Conservation (phyloP, 2,329 filamentous ascomycete species). For the Chaetomium strumarium region DNA sequence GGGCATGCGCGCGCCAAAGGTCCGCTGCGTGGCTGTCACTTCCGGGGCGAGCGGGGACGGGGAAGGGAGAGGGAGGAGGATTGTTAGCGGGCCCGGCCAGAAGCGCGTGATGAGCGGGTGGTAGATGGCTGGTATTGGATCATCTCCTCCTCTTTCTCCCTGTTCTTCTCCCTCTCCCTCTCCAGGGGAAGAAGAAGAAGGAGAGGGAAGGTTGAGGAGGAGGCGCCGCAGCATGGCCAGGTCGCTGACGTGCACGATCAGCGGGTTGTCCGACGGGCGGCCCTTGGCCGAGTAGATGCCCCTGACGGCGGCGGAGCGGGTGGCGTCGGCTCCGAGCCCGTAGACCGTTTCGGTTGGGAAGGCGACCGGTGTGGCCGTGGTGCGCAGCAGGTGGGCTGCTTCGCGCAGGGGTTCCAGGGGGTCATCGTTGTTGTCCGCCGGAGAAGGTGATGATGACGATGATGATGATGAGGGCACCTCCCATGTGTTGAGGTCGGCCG, state of each 20-base stretch:
- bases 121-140: conserved; percentile 67
- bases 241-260: conserved; percentile 88
- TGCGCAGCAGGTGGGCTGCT: conserved; percentile 61
- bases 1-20: conserved; percentile 89
- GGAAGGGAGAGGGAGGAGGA: conserved; percentile 74
- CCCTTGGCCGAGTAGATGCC: conserved; percentile 94
- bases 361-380: conserved; percentile 70
- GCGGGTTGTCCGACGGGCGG: conserved; percentile 85
- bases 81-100: conserved; percentile 93
- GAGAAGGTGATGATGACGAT: background rate
- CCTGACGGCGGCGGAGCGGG: conserved; percentile 71
- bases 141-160: conserved; percentile 17
- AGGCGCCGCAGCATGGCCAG: conserved; percentile 66
- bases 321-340: conserved; percentile 92
- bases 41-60: conserved; percentile 72
- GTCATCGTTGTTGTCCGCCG: conserved; percentile 17
- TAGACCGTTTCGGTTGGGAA: conserved; percentile 99
- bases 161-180: background rate
- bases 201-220: conserved; percentile 40
- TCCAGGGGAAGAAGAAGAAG: background rate
- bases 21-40: conserved; percentile 77
- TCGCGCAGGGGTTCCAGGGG: conserved; percentile 45
- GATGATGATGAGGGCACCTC: conserved; percentile 27
- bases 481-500: conserved; percentile 37
- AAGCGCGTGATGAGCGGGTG: conserved; percentile 70